phyloP scores from a whole-genome alignment of 306 rosid genomes.

The Herpetospermum pedunculosum region DNA sequence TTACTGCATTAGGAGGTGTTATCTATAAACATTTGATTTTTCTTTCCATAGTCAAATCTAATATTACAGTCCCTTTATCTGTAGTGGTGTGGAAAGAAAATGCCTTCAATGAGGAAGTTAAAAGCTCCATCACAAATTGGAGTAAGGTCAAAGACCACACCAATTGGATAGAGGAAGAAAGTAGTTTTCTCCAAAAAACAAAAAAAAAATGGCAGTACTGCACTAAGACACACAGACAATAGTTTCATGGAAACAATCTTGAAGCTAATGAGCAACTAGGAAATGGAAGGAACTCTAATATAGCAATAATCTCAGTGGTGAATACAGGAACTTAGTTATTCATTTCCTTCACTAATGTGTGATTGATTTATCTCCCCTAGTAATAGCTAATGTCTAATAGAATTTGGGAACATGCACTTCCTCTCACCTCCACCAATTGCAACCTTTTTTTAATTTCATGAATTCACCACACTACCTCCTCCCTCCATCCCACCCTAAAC shows the following conservation, averaged over 20 bases:
- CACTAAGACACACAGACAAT: constrained; percentile 17
- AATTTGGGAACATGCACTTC: not conserved
- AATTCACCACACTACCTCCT: not conserved
- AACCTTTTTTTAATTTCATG: not conserved
- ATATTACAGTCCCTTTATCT: too few relatives aligned
- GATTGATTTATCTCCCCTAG: not conserved
- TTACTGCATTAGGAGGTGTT: too few relatives aligned
- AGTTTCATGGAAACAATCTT: constrained; percentile 7
- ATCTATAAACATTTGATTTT: too few relatives aligned
- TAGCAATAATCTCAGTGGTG: not conserved
- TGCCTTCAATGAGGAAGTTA: too few relatives aligned
- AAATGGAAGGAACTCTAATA: not conserved
- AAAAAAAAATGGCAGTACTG: constrained; percentile 93
- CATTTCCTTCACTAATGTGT: not conserved
- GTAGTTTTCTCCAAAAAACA: constrained; percentile 90
- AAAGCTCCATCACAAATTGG: too few relatives aligned
- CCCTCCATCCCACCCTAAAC: not conserved
- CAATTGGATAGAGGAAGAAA: constrained; percentile 82
- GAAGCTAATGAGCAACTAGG: not conserved
- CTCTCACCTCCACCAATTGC: not conserved
- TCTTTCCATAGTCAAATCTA: too few relatives aligned
- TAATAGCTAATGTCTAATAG: not conserved
- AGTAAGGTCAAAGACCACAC: constrained; percentile 68
- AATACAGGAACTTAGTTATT: not conserved
- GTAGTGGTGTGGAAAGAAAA: too few relatives aligned